Base-by-base conservation (phyloP, 495 filamentous ascomycete species). In the Peziza echinospora region DNA sequence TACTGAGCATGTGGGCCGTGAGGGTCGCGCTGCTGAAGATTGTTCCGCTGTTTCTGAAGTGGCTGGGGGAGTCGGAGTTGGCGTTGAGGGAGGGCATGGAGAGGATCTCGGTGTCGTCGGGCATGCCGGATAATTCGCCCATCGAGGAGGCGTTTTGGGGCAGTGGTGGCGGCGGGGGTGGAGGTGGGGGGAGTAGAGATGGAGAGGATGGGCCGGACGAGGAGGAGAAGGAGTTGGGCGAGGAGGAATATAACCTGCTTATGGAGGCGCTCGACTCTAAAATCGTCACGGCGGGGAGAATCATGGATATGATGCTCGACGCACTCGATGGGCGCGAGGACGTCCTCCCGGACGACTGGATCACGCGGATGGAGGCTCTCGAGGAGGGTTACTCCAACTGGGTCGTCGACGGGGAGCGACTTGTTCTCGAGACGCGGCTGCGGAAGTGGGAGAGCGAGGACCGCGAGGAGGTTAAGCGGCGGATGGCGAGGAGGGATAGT, bases 221-320 rank as follows among this genome's bases (percentile, higher is more conserved):
- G 21, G 10, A 26, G 16, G 16, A 30, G 30, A 37, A 37, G 30
- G 30, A 37, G 41, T 67, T 46, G 65, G 71, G 24, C 63, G 66
- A 49, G 59, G 70, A 41, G 69, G 75, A 42, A 69, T 83, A 47
- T 65, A 69, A n/a, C 60, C 44, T 71, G 10, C 80, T 80, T 53
- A 70, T 71, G 51, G 64, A 65, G 16, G 66, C 74, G 4, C 64
- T 96, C 26, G 71, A 79, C 43, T 64, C 71, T 7, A 80, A 79
- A 45, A 76, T 96, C 16, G 63, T 71, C 26, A 68, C 71, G 16
- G 69, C 82, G 1, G 91, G 84, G 0, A 70, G 70, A 28, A 65
- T 75, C 21, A 65, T 96, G 58, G 89, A 97, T 59, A 68, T 63
- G 10, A 81, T 91, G 70, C 69, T 96, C 5, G 86, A 96, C 54